phyloP scores from a whole-genome alignment of 257 asterid genomes.

The Thymus quinquecostatus region DNA sequence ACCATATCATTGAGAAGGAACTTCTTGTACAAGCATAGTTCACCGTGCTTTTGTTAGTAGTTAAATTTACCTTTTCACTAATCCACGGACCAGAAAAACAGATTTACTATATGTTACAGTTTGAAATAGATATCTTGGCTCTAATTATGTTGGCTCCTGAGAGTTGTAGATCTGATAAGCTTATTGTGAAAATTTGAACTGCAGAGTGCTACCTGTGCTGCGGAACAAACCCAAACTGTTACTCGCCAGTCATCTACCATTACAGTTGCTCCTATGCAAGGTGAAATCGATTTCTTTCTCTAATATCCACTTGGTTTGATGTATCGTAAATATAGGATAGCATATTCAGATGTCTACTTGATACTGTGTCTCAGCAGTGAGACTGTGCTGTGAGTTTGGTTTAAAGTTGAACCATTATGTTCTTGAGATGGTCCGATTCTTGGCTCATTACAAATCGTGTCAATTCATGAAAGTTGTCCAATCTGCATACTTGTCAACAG shows the following conservation, averaged over 20 bases:
- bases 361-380: not conserved
- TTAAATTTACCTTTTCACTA: not conserved
- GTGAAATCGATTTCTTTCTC: constrained; percentile 37
- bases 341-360: not conserved
- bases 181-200: constrained; percentile 21
- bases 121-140: not conserved
- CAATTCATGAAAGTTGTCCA: not conserved
- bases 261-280: constrained; percentile 86
- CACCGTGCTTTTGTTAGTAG: not conserved
- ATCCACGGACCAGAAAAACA: not conserved
- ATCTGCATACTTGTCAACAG: constrained; percentile 1
- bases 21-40: not conserved
- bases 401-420: not conserved
- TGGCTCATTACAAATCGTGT: not conserved
- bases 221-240: constrained; percentile 86
- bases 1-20: constrained; percentile 2
- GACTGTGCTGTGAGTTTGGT: not conserved
- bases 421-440: not conserved
- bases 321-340: not conserved
- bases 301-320: not conserved
- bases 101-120: not conserved
- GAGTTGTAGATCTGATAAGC: not conserved
- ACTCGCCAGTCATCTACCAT: constrained; percentile 86
- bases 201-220: constrained; percentile 83
- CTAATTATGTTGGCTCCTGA: not conserved